Evolutionary conservation across 495 filamentous ascomycete species (phyloP).

Genomic region (Penicillium ucsense): DNA sequence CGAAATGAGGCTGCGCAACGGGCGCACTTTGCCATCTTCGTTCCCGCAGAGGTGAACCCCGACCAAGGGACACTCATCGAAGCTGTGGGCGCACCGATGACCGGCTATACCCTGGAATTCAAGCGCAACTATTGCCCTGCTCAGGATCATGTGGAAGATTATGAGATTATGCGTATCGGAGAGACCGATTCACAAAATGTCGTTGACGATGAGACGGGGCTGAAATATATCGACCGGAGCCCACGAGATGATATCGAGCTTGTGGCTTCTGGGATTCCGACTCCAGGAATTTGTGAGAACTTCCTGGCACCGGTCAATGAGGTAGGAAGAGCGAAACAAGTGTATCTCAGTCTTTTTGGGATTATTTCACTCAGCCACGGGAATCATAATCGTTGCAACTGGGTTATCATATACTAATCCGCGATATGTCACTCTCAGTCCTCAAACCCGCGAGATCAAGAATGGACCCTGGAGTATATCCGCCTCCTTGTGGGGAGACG

Average conservation of each 20-base stretch:
- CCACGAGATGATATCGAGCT: constrained; percentile 20
- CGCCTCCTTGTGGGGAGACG: constrained; percentile 16
- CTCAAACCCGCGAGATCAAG: constrained; percentile 25
- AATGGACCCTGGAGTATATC: constrained; percentile 31
- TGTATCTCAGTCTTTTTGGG: not conserved
- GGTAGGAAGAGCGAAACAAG: constrained; percentile 5
- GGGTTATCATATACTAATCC: not conserved
- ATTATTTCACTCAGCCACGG: no score
- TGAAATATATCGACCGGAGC: constrained; percentile 8
- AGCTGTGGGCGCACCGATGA: constrained; percentile 23
- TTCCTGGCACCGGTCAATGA: constrained; percentile 28
- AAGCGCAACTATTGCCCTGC: constrained; percentile 15
- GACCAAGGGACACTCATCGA: constrained; percentile 20
- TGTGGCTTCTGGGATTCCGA: constrained; percentile 17
- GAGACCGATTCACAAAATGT: constrained; percentile 14
- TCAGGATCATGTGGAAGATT: constrained; percentile 3
- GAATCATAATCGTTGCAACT: no score
- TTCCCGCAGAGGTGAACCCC: constrained; percentile 12
- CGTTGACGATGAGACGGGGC: constrained; percentile 7
- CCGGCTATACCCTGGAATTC: constrained; percentile 24
- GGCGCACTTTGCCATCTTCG: constrained; percentile 27
- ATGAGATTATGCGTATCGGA: constrained; percentile 14
- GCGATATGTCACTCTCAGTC: constrained; percentile 6
- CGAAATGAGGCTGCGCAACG: constrained; percentile 15
- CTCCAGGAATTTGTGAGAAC: constrained; percentile 24